Base-by-base conservation (phyloP, 2,329 filamentous ascomycete species). In the Cladophialophora carrionii region DNA sequence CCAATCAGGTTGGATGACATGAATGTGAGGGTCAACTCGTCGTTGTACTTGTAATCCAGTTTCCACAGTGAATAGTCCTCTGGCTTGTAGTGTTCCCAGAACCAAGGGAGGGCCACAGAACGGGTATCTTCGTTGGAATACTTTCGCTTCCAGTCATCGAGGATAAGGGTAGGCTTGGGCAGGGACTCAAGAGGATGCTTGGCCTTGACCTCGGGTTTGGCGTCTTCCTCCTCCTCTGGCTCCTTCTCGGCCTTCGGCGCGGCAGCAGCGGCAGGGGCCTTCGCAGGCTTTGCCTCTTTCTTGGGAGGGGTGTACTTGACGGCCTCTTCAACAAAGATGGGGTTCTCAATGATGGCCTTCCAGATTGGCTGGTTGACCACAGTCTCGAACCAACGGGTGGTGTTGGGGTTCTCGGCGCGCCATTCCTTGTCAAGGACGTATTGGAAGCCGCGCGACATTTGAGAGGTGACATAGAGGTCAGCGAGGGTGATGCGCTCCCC, bases 1-100 rank as follows among this genome's bases (percentile, higher is more conserved):
- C 86, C 93, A 78, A 99, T 94, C 81, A 98, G 84, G 88, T 99
- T 99, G 86, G 90, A 91, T 74, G 92, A 94, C 95, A 99, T 99
- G 90, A 99, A 99, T 77, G 90, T 90, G 81, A 95, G 84, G 77
- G 92, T 97, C 73, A 99, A 87, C 88, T 99, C 95, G 68, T 96
- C 88, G 82, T 97, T 96, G 87, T 99, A 99, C 89, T 96, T 97
- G 89, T 96, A 99, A 82, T 93, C 89, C 74, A 93, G 83, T 79
- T 87, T 88, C 92, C 92, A 99, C 80, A 99, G 82, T 63, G 92
- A 96, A 87, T 95, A 99, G 82, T 99, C 95, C 71, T 92, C 89
- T 74, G 95, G 89, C 77, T 95, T 94, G 82, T 88, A 87, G 81
- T 96, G 92, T 84, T 97, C 88, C 94, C 94, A 99, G 89, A 99